Percentiles rank a stretch among this genome's conserved stretches.
Conservation (phyloP, 139 green algal species). For the Coelastrella sp. region DNA sequence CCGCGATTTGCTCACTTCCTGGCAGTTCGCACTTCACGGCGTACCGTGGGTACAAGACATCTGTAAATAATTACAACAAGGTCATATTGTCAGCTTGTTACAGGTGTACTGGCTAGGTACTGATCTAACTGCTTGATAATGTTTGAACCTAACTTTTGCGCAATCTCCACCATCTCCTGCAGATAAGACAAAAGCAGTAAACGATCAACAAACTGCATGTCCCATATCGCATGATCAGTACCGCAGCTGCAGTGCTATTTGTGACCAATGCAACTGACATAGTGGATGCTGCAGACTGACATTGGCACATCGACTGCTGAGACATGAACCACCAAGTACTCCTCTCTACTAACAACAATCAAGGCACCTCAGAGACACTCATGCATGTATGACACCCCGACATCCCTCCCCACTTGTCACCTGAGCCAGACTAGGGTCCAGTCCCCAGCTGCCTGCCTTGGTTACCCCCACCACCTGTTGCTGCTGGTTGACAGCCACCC, state of each 20-base stretch:
- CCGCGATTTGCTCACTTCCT: too few relatives aligned
- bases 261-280: too few relatives aligned
- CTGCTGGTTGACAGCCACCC: slow-evolving; percentile 55
- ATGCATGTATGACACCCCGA: too few relatives aligned
- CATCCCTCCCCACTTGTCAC: too few relatives aligned
- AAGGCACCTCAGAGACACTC: too few relatives aligned
- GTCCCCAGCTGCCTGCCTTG: slow-evolving; percentile 46
- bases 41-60: neutral
- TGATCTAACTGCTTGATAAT: slow-evolving; percentile 43
- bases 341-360: too few relatives aligned
- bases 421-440: slow-evolving; percentile 50
- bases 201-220: neutral
- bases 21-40: too few relatives aligned
- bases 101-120: slow-evolving; percentile 39
- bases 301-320: too few relatives aligned
- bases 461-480: slow-evolving; percentile 50
- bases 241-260: too few relatives aligned
- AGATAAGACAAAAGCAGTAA: neutral
- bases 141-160: slow-evolving; percentile 48
- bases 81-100: neutral
- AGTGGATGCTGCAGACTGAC: too few relatives aligned
- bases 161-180: slow-evolving; percentile 44
- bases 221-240: too few relatives aligned
- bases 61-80: slow-evolving; percentile 1
- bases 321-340: too few relatives aligned